phyloP scores from a whole-genome alignment of 345 rosid species.

The Salix koriyanagi region DNA sequence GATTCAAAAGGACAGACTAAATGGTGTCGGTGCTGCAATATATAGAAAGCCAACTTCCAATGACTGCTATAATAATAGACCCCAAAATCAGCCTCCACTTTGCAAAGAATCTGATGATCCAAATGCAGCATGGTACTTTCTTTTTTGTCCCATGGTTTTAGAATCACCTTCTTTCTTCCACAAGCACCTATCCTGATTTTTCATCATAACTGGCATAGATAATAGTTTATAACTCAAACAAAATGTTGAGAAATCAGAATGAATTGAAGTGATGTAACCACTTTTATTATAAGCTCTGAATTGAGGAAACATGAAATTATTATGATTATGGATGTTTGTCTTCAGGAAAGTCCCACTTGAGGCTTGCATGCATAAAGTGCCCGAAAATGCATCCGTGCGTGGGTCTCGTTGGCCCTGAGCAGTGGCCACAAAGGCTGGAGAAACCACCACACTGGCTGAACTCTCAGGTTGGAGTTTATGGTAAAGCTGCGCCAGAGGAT shows the following conservation, averaged over 20 bases:
- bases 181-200: not conserved
- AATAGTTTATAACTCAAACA: not conserved
- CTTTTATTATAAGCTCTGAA: conserved; percentile 1
- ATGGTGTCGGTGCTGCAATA: conserved; percentile 71
- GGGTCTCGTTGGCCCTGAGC: conserved; percentile 92
- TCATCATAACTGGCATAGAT: not conserved
- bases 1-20: conserved; percentile 57
- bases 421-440: conserved; percentile 83
- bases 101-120: conserved; percentile 81
- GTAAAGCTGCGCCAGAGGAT: conserved; percentile 88
- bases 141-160: not conserved
- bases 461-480: conserved; percentile 85
- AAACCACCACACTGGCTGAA: conserved; percentile 81
- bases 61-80: conserved; percentile 70
- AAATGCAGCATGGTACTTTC: conserved; percentile 79
- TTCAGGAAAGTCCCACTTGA: conserved; percentile 79
- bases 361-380: conserved; percentile 86
- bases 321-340: conserved; percentile 13
- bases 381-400: conserved; percentile 50
- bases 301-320: not conserved
- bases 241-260: not conserved
- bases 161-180: not conserved
- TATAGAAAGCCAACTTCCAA: conserved; percentile 76
- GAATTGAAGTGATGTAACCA: not conserved
- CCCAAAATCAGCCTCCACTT: conserved; percentile 65